These are phyloP conservation scores for Apiotrichum porosum DNA, from an alignment of 1,284 basidiomycete species.

Conservation along the genomic window DNA sequence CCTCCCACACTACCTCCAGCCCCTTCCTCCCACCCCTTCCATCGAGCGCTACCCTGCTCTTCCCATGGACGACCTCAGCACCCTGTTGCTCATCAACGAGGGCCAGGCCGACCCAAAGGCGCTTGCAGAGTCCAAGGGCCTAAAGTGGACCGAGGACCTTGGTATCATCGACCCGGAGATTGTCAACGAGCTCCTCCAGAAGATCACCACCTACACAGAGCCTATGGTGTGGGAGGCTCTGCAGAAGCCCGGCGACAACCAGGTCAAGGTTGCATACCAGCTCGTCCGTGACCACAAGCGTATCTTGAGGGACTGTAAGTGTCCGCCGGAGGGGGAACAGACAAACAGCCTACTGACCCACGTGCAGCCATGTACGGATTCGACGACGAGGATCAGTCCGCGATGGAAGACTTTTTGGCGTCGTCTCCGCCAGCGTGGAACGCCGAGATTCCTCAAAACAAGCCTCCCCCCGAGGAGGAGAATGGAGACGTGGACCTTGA, in stretches of 20 bases:
- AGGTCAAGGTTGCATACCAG: conserved; percentile 95
- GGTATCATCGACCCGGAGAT: conserved; percentile 86
- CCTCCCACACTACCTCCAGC: conserved; percentile 79
- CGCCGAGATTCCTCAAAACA: conserved; percentile 38
- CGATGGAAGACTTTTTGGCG: conserved; percentile 52
- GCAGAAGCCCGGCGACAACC: conserved; percentile 80
- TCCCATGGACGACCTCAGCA: conserved; percentile 44
- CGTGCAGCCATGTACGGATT: conserved; percentile 31
- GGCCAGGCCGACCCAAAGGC: conserved; percentile 42
- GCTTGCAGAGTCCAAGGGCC: conserved; percentile 45
- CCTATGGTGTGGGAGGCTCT: conserved; percentile 83
- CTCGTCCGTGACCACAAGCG: conserved; percentile 83
- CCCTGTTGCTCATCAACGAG: conserved; percentile 39
- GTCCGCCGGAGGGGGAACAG: too few species aligned
- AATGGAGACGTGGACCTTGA: conserved; percentile 52
- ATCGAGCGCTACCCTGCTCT: conserved; percentile 40
- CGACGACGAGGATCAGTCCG: conserved; percentile 44
- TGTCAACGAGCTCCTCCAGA: conserved; percentile 70
- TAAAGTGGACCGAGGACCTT: conserved; percentile 54
- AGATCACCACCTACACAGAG: conserved; percentile 71
- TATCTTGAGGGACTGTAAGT: conserved; percentile 67
- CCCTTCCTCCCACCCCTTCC: conserved; percentile 71
- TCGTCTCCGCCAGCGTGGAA: conserved; percentile 54
- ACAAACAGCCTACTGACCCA: too few species aligned
- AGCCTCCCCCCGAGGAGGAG: conserved; percentile 7